Evolutionary conservation across 305 asterid species (phyloP).

Genomic region (Ajuga reptans): DNA sequence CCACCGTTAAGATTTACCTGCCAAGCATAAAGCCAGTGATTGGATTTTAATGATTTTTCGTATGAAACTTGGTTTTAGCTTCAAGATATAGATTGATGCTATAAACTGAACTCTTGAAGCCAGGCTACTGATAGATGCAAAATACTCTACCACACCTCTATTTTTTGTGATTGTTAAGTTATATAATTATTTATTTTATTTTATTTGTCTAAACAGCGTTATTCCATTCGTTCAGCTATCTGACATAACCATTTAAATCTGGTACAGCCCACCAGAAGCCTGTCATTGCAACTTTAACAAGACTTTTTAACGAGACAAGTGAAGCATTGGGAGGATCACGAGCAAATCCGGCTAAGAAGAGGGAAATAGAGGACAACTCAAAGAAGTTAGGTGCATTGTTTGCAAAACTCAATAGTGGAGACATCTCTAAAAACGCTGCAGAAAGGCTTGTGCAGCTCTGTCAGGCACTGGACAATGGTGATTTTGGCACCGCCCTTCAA

Average conservation of each 20-base stretch:
- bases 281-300: slow-evolving; percentile 75
- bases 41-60: neutral
- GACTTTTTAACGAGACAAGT: slow-evolving; percentile 84
- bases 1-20: neutral
- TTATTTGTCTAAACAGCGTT: neutral
- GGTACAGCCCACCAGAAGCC: slow-evolving; percentile 80
- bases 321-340: slow-evolving; percentile 90
- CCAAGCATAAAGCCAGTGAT: neutral
- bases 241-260: slow-evolving; percentile 14
- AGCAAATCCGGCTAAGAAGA: slow-evolving; percentile 90
- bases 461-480: slow-evolving; percentile 78
- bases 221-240: slow-evolving; percentile 2
- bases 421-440: slow-evolving; percentile 85
- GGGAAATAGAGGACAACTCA: slow-evolving; percentile 95
- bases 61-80: no score
- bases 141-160: neutral
- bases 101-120: neutral
- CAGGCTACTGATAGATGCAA: neutral
- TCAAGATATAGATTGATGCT: neutral
- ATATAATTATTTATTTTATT: neutral
- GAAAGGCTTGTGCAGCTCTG: slow-evolving; percentile 93
- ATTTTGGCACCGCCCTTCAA: slow-evolving; percentile 73
- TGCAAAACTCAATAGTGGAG: slow-evolving; percentile 78
- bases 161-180: neutral
- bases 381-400: slow-evolving; percentile 82